These are phyloP conservation scores for Coniochaeta ligniaria DNA, from an alignment of 2,329 filamentous ascomycete genomes.

Conservation along the genomic window DNA sequence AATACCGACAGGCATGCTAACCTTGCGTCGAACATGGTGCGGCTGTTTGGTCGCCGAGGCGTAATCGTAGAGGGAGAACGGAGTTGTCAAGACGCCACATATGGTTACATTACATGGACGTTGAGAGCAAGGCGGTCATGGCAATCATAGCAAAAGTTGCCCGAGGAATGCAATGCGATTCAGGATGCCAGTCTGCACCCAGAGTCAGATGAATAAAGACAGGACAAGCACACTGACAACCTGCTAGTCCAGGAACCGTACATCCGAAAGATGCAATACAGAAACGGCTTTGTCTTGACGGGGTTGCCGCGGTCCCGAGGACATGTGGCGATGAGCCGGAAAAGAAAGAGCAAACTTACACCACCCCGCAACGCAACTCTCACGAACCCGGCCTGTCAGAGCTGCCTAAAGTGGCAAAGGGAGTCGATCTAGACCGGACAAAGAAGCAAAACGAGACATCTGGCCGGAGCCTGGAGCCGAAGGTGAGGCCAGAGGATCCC, in stretches of 20 bases:
- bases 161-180: background rate
- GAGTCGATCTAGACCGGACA: background rate
- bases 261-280: background rate
- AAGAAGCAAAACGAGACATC: background rate
- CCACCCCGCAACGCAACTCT: background rate
- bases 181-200: background rate
- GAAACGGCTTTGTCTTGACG: background rate
- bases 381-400: background rate
- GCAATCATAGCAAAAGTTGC: background rate
- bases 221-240: background rate
- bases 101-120: background rate
- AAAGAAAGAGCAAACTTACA: background rate
- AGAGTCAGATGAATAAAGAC: background rate
- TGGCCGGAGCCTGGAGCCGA: background rate
- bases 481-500: background rate
- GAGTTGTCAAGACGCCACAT: background rate
- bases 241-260: background rate
- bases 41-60: background rate
- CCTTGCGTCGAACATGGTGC: constrained; percentile 20
- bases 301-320: background rate
- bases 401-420: background rate
- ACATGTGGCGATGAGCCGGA: background rate
- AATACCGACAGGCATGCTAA: constrained; percentile 19
- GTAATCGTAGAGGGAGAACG: background rate
- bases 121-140: background rate